These are phyloP conservation scores for Asterophora lycoperdoides DNA, from an alignment of 768 basidiomycete species.

Conservation along the genomic window DNA sequence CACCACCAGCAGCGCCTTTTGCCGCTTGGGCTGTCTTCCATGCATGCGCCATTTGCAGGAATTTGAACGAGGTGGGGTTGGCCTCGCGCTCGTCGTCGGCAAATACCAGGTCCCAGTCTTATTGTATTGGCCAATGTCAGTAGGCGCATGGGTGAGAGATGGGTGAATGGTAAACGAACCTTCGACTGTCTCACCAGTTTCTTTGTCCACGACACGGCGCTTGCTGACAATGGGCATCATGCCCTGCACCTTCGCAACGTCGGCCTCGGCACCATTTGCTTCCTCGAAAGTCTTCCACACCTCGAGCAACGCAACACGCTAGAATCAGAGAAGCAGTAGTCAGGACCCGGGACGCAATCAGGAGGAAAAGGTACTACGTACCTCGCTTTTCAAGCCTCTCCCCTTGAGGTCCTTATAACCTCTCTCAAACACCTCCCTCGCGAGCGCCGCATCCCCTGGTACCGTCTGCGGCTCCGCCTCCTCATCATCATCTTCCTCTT, in stretches of 20 bases:
- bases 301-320: conserved; percentile 90
- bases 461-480: conserved; percentile 61
- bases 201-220: conserved; percentile 76
- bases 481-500: conserved; percentile 63
- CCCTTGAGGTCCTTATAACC: conserved; percentile 84
- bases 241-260: conserved; percentile 77
- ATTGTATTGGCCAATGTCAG: conserved; percentile 23
- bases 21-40: conserved; percentile 66
- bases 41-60: conserved; percentile 91
- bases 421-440: conserved; percentile 78
- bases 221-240: conserved; percentile 94
- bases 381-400: conserved; percentile 84
- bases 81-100: conserved; percentile 94
- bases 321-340: conserved; percentile 6
- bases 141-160: background rate
- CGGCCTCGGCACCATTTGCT: conserved; percentile 64
- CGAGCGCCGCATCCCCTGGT: conserved; percentile 65
- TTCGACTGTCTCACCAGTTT: conserved; percentile 84
- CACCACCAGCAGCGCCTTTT: conserved; percentile 30
- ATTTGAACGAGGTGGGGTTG: conserved; percentile 92
- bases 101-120: conserved; percentile 91
- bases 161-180: conserved; percentile 42
- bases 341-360: no score
- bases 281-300: conserved; percentile 96
- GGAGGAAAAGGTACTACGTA: conserved; percentile 29